Percentiles rank a stretch among this genome's conserved stretches.
Evolutionary conservation across 2,329 filamentous ascomycete species (phyloP).

Genomic region (Nothophoma quercina): DNA sequence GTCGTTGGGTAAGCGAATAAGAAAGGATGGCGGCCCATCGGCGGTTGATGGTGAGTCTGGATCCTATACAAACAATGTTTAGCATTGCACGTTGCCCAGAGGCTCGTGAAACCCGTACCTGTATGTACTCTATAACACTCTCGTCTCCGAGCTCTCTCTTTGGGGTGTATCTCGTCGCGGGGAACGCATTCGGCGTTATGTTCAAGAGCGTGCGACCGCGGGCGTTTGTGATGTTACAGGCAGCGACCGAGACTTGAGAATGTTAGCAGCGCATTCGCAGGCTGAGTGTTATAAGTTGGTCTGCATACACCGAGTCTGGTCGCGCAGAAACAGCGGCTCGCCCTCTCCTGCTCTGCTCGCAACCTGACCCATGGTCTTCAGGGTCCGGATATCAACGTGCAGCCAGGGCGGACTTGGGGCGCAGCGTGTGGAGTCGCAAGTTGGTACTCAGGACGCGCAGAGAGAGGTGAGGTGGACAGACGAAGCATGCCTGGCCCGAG

Average conservation of each 20-base stretch:
- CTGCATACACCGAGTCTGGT: constrained; percentile 86
- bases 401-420: constrained; percentile 24
- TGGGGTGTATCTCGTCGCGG: constrained; percentile 78
- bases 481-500: constrained; percentile 41
- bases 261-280: constrained; percentile 29
- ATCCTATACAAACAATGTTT: constrained; percentile 65
- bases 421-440: constrained; percentile 25
- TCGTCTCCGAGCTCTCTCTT: constrained; percentile 77
- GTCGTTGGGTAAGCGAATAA: constrained; percentile 86
- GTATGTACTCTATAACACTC: constrained; percentile 84
- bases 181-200: constrained; percentile 85
- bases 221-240: constrained; percentile 80
- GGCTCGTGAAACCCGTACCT: constrained; percentile 63
- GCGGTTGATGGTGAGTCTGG: constrained; percentile 63
- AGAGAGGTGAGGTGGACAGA: constrained; percentile 29
- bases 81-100: constrained; percentile 11
- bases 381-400: constrained; percentile 15
- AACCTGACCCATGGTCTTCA: constrained; percentile 80
- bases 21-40: constrained; percentile 69
- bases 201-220: constrained; percentile 79
- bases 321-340: constrained; percentile 80
- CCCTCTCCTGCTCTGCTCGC: constrained; percentile 84
- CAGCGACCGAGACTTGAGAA: constrained; percentile 80
- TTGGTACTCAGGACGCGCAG: constrained; percentile 35
- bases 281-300: neutral